A percentile compares a stretch with the other conserved stretches of the same genome.
Evolutionary conservation across 2,329 filamentous ascomycete genomes (phyloP).

Genomic region (Rhytidhysteron rufulum): DNA sequence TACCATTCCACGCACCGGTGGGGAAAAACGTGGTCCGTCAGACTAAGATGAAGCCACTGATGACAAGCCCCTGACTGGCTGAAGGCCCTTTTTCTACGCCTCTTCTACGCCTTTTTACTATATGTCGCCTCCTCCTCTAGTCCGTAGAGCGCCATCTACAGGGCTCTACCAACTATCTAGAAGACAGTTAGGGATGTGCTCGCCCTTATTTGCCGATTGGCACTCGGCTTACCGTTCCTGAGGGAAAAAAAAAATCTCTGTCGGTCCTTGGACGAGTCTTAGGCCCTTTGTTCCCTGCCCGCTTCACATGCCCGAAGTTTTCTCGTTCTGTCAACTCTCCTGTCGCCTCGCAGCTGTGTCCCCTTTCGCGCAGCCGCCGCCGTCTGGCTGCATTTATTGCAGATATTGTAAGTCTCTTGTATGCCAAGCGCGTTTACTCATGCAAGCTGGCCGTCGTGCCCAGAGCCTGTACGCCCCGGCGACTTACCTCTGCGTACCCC

Average conservation of each 20-base stretch:
- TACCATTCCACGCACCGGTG: no score
- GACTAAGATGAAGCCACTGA: background rate
- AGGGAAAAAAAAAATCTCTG: no score
- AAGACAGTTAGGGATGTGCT: no score
- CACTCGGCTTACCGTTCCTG: background rate
- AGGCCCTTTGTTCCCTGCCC: background rate
- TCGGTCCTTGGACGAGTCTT: background rate
- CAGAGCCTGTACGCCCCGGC: background rate
- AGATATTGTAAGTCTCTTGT: no score
- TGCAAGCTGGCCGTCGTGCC: background rate
- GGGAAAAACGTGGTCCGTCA: constrained; percentile 1
- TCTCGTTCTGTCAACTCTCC: background rate
- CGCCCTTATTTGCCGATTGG: background rate
- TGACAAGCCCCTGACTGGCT: constrained; percentile 1
- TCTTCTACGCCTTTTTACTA: no score
- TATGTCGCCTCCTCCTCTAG: no score
- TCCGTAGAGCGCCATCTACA: no score
- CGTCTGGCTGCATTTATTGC: no score
- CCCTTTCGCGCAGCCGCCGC: background rate
- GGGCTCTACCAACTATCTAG: no score
- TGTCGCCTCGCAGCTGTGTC: background rate
- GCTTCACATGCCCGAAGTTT: background rate
- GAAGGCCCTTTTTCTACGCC: no score
- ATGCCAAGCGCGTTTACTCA: no score
- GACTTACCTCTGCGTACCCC: background rate